Evolutionary conservation across 2,329 filamentous ascomycete genomes (phyloP).

Genomic region (Chaetomiaceae sp.): DNA sequence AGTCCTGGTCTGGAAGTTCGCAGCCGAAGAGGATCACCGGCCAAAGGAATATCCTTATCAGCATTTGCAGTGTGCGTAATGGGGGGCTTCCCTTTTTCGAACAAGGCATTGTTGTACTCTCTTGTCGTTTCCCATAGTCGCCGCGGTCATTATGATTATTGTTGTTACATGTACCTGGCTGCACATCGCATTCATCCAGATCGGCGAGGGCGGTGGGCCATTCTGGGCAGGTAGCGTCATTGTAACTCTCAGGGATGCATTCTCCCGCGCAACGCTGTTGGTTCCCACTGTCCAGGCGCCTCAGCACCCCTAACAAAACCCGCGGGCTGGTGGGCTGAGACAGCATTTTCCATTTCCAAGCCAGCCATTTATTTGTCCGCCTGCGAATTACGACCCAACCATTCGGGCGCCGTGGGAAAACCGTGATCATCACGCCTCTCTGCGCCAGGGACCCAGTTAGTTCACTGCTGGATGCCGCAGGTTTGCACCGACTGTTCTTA

Average conservation of each 20-base stretch:
- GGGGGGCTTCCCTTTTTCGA: no score
- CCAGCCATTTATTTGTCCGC: slow-evolving; percentile 4
- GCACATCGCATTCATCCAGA: neutral
- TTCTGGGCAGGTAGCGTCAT: neutral
- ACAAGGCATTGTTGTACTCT: no score
- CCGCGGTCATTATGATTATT: neutral
- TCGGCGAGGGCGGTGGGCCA: slow-evolving; percentile 3
- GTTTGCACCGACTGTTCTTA: neutral
- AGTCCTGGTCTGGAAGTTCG: no score
- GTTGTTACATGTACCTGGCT: neutral
- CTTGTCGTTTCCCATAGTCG: no score
- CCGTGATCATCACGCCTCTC: slow-evolving; percentile 1
- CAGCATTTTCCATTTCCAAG: slow-evolving; percentile 9
- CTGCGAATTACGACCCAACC: neutral
- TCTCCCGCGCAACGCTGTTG: slow-evolving; percentile 2
- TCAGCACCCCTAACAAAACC: slow-evolving; percentile 4
- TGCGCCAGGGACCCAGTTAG: neutral
- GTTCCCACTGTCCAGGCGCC: slow-evolving; percentile 7
- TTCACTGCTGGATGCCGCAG: neutral
- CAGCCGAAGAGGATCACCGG: no score
- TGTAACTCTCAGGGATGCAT: neutral
- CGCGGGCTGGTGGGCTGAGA: slow-evolving; percentile 12
- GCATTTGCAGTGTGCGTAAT: no score
- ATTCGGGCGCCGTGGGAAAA: neutral
- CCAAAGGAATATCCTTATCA: no score